Base-by-base conservation (phyloP, 768 basidiomycete genomes). In the Boletales sp. region DNA sequence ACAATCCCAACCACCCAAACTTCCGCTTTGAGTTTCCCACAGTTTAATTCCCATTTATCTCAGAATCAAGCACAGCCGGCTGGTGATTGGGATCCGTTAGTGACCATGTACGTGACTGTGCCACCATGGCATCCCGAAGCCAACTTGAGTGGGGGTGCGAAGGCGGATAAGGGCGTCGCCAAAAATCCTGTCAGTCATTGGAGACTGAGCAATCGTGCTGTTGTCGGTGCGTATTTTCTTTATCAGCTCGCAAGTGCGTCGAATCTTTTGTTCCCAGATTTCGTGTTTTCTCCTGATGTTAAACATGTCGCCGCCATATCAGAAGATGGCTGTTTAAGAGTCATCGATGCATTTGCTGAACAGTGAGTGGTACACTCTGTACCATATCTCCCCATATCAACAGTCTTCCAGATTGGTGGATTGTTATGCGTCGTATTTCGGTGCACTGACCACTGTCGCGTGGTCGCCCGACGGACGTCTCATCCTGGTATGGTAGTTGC, bases 391-490 rank as follows among this genome's bases (percentile, higher is more conserved):
- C 39, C 24, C 41, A 15, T 51, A 38, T 30, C 45, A 29, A 54
- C 49, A 30, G 39, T 13, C 11, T 27, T 19, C 14, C 52, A 95
- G 94, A 59, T 77, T 98, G n/a, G 80, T 93, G 17, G 93, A 98
- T 64, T 90, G 89, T 54, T 97, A 90, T 62, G 84, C 90, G 1
- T 92, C 93, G 4, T 99, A 99, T 67, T 99, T 98, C 61, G 95
- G 94, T 14, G 79, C 90, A 2, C 65, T 99, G 32, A 94, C 86
- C 4, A 90, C 87, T 55, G 85, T 97, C 2, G 83, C 90, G 0
- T 98, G 94, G 94, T 94, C 93, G 3, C 94, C 94, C 0, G 94
- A 98, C 65, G 90, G 92, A 12, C 82, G 94, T 17, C 97, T 95
- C 64, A 86, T 99, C 41, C 69, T 97, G 52, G 92, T 89, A 65